Evolutionary conservation across 2,329 filamentous ascomycete species (phyloP).

Genomic region (Colletotrichum chlorophyti): DNA sequence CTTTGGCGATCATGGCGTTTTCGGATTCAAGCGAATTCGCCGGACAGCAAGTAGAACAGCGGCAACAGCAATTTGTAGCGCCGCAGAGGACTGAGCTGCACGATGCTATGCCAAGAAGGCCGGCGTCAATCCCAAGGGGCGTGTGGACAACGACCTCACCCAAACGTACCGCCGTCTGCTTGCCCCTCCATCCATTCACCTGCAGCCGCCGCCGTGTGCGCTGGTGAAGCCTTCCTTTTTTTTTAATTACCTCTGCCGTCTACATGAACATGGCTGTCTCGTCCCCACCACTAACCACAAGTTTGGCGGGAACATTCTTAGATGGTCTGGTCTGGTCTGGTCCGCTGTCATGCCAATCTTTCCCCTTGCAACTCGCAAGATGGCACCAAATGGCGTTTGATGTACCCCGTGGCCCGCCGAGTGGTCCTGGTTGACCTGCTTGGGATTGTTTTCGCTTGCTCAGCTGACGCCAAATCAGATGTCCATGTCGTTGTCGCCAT

Average conservation of each 20-base stretch:
- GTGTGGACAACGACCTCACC: constrained; percentile 2
- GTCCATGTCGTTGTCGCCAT: constrained; percentile 6
- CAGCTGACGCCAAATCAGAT: constrained; percentile 23
- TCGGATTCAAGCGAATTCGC: constrained; percentile 12
- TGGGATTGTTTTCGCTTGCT: neutral
- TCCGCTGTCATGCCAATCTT: neutral
- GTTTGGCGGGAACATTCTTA: constrained; percentile 10
- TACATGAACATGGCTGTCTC: constrained; percentile 22
- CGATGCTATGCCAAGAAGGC: constrained; percentile 11
- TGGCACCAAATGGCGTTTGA: constrained; percentile 17
- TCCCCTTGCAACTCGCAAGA: neutral
- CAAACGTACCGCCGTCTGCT: constrained; percentile 1
- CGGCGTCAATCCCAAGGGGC: constrained; percentile 9
- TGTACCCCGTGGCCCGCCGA: constrained; percentile 17
- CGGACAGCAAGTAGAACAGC: neutral
- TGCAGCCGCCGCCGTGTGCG: constrained; percentile 20
- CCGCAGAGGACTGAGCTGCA: neutral
- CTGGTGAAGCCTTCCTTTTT: constrained; percentile 11
- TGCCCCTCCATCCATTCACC: constrained; percentile 15
- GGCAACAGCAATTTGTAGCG: neutral
- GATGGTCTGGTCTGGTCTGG: constrained; percentile 1
- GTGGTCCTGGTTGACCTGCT: constrained; percentile 14
- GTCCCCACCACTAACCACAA: constrained; percentile 23
- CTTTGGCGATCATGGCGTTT: constrained; percentile 20
- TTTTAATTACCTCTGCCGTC: neutral